These are phyloP conservation scores for Tuber indicum DNA, from an alignment of 495 filamentous ascomycete species.

Conservation along the genomic window DNA sequence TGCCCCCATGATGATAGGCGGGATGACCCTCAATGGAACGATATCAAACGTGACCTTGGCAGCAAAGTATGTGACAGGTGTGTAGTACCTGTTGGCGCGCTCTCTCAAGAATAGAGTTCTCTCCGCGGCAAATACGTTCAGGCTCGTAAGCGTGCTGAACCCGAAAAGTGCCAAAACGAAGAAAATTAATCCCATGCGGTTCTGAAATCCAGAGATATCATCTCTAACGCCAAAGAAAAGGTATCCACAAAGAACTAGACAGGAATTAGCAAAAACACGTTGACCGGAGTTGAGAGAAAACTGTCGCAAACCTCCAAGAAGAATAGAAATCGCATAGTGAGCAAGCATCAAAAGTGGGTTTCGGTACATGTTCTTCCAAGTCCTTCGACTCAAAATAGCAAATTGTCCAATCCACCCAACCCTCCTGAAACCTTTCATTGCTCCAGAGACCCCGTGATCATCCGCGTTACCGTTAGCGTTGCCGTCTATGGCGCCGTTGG, in stretches of 20 bases:
- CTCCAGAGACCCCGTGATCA: conserved; percentile 40
- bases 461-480: conserved; percentile 47
- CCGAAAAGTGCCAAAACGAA: conserved; percentile 94
- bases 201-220: conserved; percentile 96
- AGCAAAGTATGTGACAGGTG: conserved; percentile 92
- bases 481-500: conserved; percentile 66
- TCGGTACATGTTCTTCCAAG: conserved; percentile 95
- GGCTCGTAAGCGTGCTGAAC: conserved; percentile 87
- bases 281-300: neutral
- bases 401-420: conserved; percentile 76
- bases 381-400: conserved; percentile 76
- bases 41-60: conserved; percentile 95
- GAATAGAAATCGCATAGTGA: conserved; percentile 96
- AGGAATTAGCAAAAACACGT: conserved; percentile 3
- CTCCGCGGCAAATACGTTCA: conserved; percentile 91
- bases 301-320: conserved; percentile 54
- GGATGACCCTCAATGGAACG: conserved; percentile 84
- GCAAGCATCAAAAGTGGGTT: conserved; percentile 99
- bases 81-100: conserved; percentile 94
- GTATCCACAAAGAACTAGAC: conserved; percentile 72
- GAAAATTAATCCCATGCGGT: conserved; percentile 96
- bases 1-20: conserved; percentile 90
- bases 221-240: conserved; percentile 95
- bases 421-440: conserved; percentile 73
- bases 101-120: conserved; percentile 89